Base-by-base conservation (phyloP, 805 yeast species). In the Ogataea wickerhamii region DNA sequence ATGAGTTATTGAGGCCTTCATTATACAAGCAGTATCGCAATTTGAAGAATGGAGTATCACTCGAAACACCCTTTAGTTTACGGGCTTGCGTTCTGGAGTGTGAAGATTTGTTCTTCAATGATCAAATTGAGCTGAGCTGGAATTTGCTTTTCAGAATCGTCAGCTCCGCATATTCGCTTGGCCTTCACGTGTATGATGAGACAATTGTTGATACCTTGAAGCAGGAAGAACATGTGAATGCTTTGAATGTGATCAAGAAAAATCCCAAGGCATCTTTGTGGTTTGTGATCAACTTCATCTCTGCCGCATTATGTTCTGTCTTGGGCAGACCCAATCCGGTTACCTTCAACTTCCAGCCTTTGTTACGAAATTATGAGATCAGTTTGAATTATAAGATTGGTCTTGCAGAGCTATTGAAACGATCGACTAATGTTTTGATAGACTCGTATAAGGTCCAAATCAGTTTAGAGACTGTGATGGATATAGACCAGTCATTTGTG, bases 321-420 rank as follows among this genome's bases (percentile, higher is more conserved):
- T 56, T 73, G 18, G 78, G 79, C 6, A 59, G 79, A 44, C 79
- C 79, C 3, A 74, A 73, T 44, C 80, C 80, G 1, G 73, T 74
- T 7, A 68, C 76, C 1, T 61, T 61, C 43, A 57, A 55, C 16
- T 61, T 58, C 39, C 63, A 59, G 40, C 64, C 66, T 1, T 44
- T 61, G 36, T 34, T 59, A 24, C 51, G 51, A 28, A 58, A 58
- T 36, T 58, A 58, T 41, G 64, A 60, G 38, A 61, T 61, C 30
- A 38, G 63, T 27, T 44, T 62, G 33, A 60, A 61, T 38, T 62
- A 71, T 43, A 74, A 71, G 41, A 66, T 70, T 37, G 78, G 76
- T 1, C 51, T 73, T 16, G 68, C 76, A 35, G 79, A 73, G 44
- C 66, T 75, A 42, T 61, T 73, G 13, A 60, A 76, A 35, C 54